Base-by-base conservation (phyloP, 495 filamentous ascomycete species). In the Penicillium daleae region DNA sequence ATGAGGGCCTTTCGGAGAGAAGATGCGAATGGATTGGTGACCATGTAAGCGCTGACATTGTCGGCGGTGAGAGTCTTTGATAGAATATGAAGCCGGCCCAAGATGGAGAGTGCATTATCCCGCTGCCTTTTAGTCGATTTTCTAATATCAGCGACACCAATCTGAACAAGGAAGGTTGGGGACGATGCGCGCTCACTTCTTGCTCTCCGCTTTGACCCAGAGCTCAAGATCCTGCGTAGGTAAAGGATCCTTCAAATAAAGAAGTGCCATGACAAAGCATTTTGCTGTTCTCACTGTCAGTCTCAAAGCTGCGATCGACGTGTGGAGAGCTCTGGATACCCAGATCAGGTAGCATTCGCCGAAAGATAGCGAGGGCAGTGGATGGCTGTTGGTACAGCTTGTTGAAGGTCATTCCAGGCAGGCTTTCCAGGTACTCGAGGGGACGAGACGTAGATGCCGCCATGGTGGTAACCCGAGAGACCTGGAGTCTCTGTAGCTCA, bases 351-450 rank as follows among this genome's bases (percentile, higher is more conserved):
- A 98, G 84, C 93, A 98, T 97, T 78, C 95, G 92, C 65, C 96
- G 87, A 76, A 97, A 98, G 66, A 99, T 93, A 55, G 95, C 96
- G 44, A 99, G 87, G 29, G 92, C 89, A 5, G 96, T 96, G 8
- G 93, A 96, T 13, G 95, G 95, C 82, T 97, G 93, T 79, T 92
- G 90, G 82, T 99, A 99, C 9, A 99, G 83, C 76, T 89, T 88
- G 65, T 83, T 83, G 74, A 97, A 96, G 24, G 89, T 92, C n/a
- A 89, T 92, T 55, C 90, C 92, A 29, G 92, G 90, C 66, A 96
- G 89, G 72, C 87, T 83, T 84, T 97, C 91, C 74, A 97, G 86
- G 78, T 96, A 97, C 68, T 96, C 91, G 71, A 93, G 87, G 55
- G 60, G 86, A 82, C 71, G 86, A 79, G 70, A 87, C 75, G 71